These are phyloP conservation scores for Graphilbum fragrans DNA, from an alignment of 2,329 filamentous ascomycete genomes.

Conservation along the genomic window DNA sequence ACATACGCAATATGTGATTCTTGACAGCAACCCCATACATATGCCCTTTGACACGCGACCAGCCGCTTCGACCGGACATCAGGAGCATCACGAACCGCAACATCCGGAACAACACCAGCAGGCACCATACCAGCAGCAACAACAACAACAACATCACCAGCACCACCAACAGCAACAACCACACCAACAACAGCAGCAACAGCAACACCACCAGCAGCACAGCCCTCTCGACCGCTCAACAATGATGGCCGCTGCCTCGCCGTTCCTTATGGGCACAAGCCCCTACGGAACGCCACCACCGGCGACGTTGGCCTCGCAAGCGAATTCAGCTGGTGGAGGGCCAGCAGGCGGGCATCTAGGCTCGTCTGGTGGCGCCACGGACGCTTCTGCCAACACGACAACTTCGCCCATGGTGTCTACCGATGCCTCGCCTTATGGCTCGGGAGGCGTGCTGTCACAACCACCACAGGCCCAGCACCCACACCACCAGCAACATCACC, in stretches of 20 bases:
- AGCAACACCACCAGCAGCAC: slow-evolving; percentile 1
- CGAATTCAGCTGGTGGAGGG: too few relatives aligned
- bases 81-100: slow-evolving; percentile 2
- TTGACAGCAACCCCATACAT: slow-evolving; percentile 28
- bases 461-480: not conserved
- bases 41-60: slow-evolving; percentile 35
- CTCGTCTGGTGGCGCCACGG: too few relatives aligned
- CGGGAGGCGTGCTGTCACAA: not conserved
- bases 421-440: too few relatives aligned
- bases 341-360: too few relatives aligned
- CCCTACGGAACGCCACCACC: not conserved
- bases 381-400: too few relatives aligned
- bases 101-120: slow-evolving; percentile 2
- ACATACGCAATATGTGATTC: slow-evolving; percentile 30
- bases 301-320: not conserved
- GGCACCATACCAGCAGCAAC: not conserved
- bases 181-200: not conserved
- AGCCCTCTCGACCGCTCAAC: not conserved
- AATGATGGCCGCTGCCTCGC: slow-evolving; percentile 4
- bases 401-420: not conserved
- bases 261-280: not conserved
- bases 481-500: not conserved
- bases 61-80: too few relatives aligned
- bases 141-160: not conserved
- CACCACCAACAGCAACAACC: not conserved